phyloP scores from a whole-genome alignment of 2,329 filamentous ascomycete species.

The Scytalidium lignicola region DNA sequence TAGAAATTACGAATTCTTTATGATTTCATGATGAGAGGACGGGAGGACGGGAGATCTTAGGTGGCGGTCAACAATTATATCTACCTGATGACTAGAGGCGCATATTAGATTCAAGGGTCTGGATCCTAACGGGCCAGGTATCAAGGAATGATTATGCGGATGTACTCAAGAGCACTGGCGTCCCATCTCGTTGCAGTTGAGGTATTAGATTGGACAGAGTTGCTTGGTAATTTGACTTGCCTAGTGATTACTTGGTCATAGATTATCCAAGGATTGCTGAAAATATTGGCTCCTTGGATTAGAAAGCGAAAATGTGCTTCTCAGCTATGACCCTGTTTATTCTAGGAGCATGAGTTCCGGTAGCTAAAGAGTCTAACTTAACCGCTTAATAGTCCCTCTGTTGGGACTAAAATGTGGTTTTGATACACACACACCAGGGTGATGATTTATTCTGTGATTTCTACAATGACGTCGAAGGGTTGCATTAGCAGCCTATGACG shows the following conservation, averaged over 20 bases:
- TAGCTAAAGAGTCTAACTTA: no score
- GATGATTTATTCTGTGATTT: no score
- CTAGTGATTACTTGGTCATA: slow-evolving; percentile 52
- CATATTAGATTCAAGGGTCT: slow-evolving; percentile 77
- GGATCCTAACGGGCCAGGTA: slow-evolving; percentile 66
- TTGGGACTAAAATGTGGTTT: no score
- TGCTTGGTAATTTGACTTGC: slow-evolving; percentile 56
- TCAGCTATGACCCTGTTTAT: no score
- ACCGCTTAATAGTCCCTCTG: no score
- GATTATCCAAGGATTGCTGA: slow-evolving; percentile 58
- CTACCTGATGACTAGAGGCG: slow-evolving; percentile 68
- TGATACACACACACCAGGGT: no score
- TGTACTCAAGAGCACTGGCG: slow-evolving; percentile 73
- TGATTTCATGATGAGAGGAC: slow-evolving; percentile 87
- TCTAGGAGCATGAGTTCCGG: no score
- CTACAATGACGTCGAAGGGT: no score
- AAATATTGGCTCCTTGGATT: slow-evolving; percentile 47
- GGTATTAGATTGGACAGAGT: slow-evolving; percentile 88
- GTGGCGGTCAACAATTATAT: slow-evolving; percentile 88
- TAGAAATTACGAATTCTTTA: slow-evolving; percentile 61
- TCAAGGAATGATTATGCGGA: slow-evolving; percentile 82
- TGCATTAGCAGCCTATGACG: no score
- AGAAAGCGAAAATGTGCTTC: no score
- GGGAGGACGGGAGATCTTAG: slow-evolving; percentile 90
- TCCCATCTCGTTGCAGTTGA: slow-evolving; percentile 85